Conservation (phyloP, 2,329 filamentous ascomycete genomes). For the Colletotrichum eremochloae region DNA sequence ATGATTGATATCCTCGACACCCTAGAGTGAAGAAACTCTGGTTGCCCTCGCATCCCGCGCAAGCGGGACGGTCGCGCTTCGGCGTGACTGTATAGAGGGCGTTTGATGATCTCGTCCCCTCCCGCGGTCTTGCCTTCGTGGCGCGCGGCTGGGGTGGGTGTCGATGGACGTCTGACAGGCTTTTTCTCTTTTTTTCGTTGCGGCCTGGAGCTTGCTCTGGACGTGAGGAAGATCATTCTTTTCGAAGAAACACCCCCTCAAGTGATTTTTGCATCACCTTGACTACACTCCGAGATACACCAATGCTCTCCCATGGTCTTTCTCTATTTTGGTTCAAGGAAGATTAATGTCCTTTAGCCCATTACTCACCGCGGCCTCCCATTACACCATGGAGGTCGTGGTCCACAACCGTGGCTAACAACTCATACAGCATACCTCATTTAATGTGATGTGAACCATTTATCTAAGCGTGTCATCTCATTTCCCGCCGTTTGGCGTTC, state of each 20-base stretch:
- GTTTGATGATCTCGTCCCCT: conserved; percentile 92
- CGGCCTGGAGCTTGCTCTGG: conserved; percentile 59
- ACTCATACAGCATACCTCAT: conserved; percentile 39
- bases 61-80: conserved; percentile 68
- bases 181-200: conserved; percentile 69
- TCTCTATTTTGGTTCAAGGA: conserved; percentile 90
- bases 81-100: conserved; percentile 79
- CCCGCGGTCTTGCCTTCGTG: conserved; percentile 78
- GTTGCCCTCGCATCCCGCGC: conserved; percentile 71
- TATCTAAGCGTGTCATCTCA: neutral
- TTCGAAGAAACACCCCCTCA: too few species aligned
- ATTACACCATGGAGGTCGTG: conserved; percentile 69
- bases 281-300: conserved; percentile 88
- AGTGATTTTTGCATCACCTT: conserved; percentile 59
- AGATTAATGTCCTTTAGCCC: conserved; percentile 67
- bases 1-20: conserved; percentile 90
- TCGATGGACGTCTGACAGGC: conserved; percentile 92
- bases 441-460: neutral
- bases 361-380: conserved; percentile 79
- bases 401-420: conserved; percentile 80
- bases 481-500: too few species aligned
- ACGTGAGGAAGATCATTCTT: conserved; percentile 63
- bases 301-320: conserved; percentile 73
- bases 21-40: conserved; percentile 84
- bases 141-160: conserved; percentile 83